Conservation (phyloP, 495 filamentous ascomycete species). For the Daldinia decipiens region DNA sequence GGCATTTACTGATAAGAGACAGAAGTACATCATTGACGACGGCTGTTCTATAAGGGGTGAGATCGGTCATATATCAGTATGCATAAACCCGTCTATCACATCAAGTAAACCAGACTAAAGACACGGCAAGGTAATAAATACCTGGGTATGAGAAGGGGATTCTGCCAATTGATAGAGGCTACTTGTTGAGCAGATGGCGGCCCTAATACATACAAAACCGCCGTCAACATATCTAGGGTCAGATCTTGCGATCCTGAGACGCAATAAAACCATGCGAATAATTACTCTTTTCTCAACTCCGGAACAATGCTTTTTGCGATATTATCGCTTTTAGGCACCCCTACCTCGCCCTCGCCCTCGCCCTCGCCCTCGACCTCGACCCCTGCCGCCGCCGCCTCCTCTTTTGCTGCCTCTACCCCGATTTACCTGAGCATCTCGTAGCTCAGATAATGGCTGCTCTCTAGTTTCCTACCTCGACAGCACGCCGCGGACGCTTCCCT, state of each 20-base stretch:
- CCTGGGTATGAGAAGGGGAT: not conserved
- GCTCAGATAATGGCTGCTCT: not conserved
- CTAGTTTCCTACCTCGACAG: conserved; percentile 54
- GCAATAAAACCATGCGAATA: not conserved
- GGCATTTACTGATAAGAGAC: too few relatives aligned
- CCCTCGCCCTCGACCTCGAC: not conserved
- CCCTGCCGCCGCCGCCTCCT: not conserved
- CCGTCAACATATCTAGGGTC: not conserved
- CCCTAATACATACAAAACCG: not conserved
- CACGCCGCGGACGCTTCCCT: conserved; percentile 56
- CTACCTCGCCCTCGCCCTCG: not conserved
- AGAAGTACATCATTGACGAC: too few relatives aligned
- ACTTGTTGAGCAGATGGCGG: not conserved
- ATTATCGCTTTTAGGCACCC: not conserved
- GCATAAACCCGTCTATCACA: too few relatives aligned
- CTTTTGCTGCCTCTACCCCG: conserved; percentile 2
- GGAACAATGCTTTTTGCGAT: conserved; percentile 3
- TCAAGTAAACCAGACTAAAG: not conserved
- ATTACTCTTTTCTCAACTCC: conserved; percentile 11
- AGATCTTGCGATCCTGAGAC: not conserved
- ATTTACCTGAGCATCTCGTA: conserved; percentile 2
- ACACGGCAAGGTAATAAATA: not conserved
- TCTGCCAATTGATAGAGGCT: not conserved
- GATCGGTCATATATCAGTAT: too few relatives aligned
- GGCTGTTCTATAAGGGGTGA: too few relatives aligned